Conservation (phyloP, 768 basidiomycete species). For the Tephrocybe rancida region DNA sequence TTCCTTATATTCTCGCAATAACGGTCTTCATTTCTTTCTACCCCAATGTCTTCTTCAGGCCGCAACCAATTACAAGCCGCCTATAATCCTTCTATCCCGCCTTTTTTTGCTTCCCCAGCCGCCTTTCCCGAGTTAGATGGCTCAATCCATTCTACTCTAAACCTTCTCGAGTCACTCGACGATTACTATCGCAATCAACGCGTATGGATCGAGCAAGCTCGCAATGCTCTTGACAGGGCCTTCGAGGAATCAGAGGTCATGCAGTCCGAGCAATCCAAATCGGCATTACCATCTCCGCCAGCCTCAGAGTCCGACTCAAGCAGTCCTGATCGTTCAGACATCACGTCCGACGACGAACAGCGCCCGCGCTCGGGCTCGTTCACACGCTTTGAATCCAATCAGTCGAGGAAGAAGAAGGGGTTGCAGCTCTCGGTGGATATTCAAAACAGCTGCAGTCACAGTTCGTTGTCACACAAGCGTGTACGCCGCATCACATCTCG, state of each 20-base stretch:
- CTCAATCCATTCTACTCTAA: constrained; percentile 49
- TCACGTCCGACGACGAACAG: constrained; percentile 11
- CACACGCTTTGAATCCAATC: constrained; percentile 33
- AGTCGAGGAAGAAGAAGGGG: constrained; percentile 61
- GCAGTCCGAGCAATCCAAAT: not conserved
- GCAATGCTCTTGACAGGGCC: constrained; percentile 50
- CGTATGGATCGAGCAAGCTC: constrained; percentile 71
- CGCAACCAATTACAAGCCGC: constrained; percentile 18
- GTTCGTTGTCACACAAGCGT: constrained; percentile 20
- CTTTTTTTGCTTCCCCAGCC: constrained; percentile 33
- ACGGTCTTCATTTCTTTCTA: constrained; percentile 9
- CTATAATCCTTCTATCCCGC: constrained; percentile 18
- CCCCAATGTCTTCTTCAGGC: constrained; percentile 27
- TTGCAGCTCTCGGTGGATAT: constrained; percentile 49
- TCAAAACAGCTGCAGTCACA: constrained; percentile 20
- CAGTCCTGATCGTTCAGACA: constrained; percentile 2
- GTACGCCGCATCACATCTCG: constrained; percentile 16
- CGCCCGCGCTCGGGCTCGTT: constrained; percentile 21
- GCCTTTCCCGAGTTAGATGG: constrained; percentile 25
- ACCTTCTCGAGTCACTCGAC: constrained; percentile 65
- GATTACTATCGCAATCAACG: constrained; percentile 72
- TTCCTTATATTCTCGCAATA: constrained; percentile 10
- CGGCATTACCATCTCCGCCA: constrained; percentile 11
- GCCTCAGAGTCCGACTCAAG: constrained; percentile 9
- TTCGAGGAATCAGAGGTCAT: constrained; percentile 1